Evolutionary conservation across 495 filamentous ascomycete species (phyloP), one percentile per base, ranked within the genome.

Genomic region (Tuber indicum): DNA sequence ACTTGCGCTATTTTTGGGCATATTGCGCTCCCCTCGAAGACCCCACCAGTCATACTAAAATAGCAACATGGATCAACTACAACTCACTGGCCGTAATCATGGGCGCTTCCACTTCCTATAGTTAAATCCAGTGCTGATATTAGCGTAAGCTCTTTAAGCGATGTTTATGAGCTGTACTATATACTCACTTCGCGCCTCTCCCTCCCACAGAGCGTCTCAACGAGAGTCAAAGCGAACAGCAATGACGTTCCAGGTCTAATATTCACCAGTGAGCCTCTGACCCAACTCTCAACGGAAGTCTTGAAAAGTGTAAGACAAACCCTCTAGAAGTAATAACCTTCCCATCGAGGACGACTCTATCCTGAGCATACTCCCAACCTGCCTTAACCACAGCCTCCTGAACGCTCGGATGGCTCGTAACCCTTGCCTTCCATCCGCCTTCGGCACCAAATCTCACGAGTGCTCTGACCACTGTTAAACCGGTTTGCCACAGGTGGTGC

Each of bases 331-430:
- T 80, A 42, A 80, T 80, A 47, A 80, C 74, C 41, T 76, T 74
- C 39, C 70, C 46, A 73, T 80, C 78, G 72, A 80, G 43, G 17
- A 80, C 78, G 7, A 76, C 71, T 32, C 66, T 80, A 58, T 79
- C 77, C 0, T 80, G 77, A 44, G 71, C 41, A 69, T 80, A 80
- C 26, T 80, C 77, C 78, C 78, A 80, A 12, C 78, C 77, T 46
- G 72, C 76, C 36, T 77, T 49, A 5, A 80, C 77, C n/a, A 80
- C 79, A 32, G 32, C 62, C 23, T 80, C 74, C 62, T 80, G 78
- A 46, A 80, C 77, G 19, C 78, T 79, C n/a, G 78, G 78, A 44
- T 80, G 78, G 14, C 78, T 80, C 1, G 78, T 80, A 76, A 80
- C 78, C 39, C 74, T 80, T 21, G 76, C 78, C 42, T 76, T 78